These are phyloP conservation scores for Leptodermis oblonga DNA, from an alignment of 257 asterid species.

Conservation along the genomic window DNA sequence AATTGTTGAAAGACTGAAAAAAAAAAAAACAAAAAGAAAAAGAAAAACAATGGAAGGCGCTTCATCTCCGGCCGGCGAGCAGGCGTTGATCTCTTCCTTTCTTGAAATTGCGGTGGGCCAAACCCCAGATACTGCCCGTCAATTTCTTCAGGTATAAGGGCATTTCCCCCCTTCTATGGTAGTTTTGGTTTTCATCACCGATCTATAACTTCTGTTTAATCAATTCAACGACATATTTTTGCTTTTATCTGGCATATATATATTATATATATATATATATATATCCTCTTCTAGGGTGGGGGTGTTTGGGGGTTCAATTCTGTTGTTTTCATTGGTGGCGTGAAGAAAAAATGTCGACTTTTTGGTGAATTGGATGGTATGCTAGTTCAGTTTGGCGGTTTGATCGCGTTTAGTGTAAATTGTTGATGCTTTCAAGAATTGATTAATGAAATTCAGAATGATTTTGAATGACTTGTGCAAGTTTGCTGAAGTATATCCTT, in stretches of 20 bases:
- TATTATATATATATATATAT: too few species aligned
- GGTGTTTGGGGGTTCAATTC: neutral
- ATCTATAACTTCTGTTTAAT: neutral
- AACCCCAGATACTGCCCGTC: slow-evolving; percentile 75
- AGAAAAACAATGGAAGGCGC: slow-evolving; percentile 42
- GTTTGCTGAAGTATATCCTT: neutral
- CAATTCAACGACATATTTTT: neutral
- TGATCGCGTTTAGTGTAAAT: neutral
- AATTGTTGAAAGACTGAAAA: neutral
- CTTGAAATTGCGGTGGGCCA: slow-evolving; percentile 91
- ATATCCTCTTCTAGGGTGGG: too few species aligned
- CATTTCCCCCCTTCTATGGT: neutral
- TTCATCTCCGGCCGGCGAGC: slow-evolving; percentile 53
- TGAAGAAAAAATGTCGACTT: neutral
- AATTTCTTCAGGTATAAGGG: slow-evolving; percentile 66
- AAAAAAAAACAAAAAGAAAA: neutral
- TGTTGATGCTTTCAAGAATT: neutral
- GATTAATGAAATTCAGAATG: neutral
- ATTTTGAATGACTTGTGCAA: neutral
- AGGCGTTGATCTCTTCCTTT: slow-evolving; percentile 58
- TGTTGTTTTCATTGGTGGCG: neutral
- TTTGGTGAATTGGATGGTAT: neutral
- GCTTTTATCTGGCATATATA: too few species aligned
- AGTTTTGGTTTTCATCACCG: neutral
- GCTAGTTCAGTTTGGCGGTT: neutral